phyloP scores from a whole-genome alignment of 2,329 filamentous ascomycete genomes.

The Keithomyces neogunnii region DNA sequence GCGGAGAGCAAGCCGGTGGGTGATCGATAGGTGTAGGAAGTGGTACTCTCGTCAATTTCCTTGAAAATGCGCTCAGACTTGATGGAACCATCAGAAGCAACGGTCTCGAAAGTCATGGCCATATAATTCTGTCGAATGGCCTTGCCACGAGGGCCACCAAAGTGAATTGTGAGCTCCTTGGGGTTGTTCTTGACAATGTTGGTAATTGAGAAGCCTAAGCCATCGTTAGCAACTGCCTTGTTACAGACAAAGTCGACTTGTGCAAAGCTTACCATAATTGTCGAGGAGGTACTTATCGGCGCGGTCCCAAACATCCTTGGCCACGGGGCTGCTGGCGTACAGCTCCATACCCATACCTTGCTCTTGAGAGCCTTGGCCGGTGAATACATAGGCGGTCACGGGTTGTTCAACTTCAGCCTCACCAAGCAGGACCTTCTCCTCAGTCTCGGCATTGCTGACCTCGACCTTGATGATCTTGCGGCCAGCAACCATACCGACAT shows the following conservation, averaged over 20 bases:
- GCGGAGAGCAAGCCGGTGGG: slow-evolving; percentile 91
- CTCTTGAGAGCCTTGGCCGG: slow-evolving; percentile 95
- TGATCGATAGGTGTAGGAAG: slow-evolving; percentile 94
- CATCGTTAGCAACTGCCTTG: background rate
- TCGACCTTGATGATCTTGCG: slow-evolving; percentile 99
- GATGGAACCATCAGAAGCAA: slow-evolving; percentile 80
- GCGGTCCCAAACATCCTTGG: slow-evolving; percentile 95
- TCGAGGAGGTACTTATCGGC: slow-evolving; percentile 98
- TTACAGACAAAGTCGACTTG: background rate
- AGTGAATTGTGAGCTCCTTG: slow-evolving; percentile 96
- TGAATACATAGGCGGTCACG: slow-evolving; percentile 94
- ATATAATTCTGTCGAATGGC: slow-evolving; percentile 98
- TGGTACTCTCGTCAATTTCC: slow-evolving; percentile 85
- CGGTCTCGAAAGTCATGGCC: slow-evolving; percentile 99
- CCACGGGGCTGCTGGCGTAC: slow-evolving; percentile 86
- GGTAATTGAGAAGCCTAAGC: slow-evolving; percentile 80
- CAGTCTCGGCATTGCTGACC: slow-evolving; percentile 87
- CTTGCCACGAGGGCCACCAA: slow-evolving; percentile 93
- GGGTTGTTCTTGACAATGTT: slow-evolving; percentile 99
- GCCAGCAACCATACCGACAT: slow-evolving; percentile 94
- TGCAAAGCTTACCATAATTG: slow-evolving; percentile 70
- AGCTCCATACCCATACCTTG: slow-evolving; percentile 99
- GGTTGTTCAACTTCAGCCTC: slow-evolving; percentile 98
- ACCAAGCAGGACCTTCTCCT: slow-evolving; percentile 90
- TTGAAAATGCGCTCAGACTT: slow-evolving; percentile 99